Conservation (phyloP, 176 grass and related monocot genomes). For the Rhynchospora tenuis region DNA sequence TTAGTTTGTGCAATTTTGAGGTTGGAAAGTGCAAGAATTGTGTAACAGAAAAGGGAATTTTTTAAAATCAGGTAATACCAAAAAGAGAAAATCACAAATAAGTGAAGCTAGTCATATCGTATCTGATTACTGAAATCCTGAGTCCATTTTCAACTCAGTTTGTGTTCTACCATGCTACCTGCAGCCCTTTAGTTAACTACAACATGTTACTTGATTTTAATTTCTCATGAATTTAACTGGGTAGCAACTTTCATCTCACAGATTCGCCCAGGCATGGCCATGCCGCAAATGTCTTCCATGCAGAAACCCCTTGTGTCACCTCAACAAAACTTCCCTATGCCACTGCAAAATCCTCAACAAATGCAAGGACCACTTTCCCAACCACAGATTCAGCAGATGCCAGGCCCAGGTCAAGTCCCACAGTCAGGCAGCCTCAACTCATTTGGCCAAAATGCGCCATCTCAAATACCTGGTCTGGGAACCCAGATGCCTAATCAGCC, state of each 20-base stretch:
- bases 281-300: conserved; percentile 57
- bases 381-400: conserved; percentile 27
- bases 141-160: background rate
- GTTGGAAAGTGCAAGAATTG: background rate
- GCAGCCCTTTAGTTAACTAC: background rate
- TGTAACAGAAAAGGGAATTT: background rate
- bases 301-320: conserved; percentile 46
- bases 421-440: conserved; percentile 55
- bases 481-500: conserved; percentile 44
- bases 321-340: conserved; percentile 53
- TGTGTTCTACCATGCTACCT: background rate
- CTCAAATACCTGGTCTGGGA: conserved; percentile 49
- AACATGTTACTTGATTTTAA: conserved; percentile 7
- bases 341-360: conserved; percentile 58
- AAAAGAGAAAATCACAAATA: background rate
- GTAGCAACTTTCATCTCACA: conserved; percentile 51
- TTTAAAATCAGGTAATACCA: background rate
- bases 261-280: conserved; percentile 43
- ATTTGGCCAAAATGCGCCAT: conserved; percentile 54
- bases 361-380: conserved; percentile 11
- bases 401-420: conserved; percentile 50
- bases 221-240: conserved; percentile 41
- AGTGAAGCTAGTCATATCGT: background rate
- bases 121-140: background rate
- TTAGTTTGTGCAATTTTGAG: background rate